A percentile compares a stretch with the other conserved stretches of the same genome.
Evolutionary conservation across 768 basidiomycete genomes (phyloP).

Genomic region (Galerina sulciceps): DNA sequence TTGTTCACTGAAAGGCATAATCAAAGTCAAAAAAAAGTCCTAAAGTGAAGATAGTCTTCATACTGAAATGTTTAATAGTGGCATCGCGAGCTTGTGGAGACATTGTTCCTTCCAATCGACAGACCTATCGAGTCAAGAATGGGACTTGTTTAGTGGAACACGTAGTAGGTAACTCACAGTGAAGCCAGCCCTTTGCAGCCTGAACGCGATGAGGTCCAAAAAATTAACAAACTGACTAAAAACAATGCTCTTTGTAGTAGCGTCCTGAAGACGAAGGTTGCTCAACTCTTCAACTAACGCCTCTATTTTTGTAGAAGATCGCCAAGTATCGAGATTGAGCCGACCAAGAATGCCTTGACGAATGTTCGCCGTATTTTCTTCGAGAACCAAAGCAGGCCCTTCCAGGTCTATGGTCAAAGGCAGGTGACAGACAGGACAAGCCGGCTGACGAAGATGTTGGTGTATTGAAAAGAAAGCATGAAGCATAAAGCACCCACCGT

Average conservation of each 20-base stretch:
- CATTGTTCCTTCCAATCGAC: constrained; percentile 96
- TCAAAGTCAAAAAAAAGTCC: background rate
- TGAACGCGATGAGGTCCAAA: constrained; percentile 90
- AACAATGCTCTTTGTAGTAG: constrained; percentile 94
- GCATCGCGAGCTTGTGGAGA: constrained; percentile 94
- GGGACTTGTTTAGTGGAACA: background rate
- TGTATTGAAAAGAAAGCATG: background rate
- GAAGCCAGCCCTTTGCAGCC: constrained; percentile 92
- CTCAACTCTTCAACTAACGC: constrained; percentile 93
- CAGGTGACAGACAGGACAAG: constrained; percentile 94
- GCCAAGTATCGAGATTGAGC: constrained; percentile 86
- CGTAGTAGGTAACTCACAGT: constrained; percentile 51
- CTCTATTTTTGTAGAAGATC: constrained; percentile 97
- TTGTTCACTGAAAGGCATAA: constrained; percentile 70
- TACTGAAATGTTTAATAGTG: constrained; percentile 93
- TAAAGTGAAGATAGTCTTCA: constrained; percentile 23
- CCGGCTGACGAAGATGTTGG: constrained; percentile 55
- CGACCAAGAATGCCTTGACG: constrained; percentile 95
- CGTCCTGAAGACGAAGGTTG: constrained; percentile 81
- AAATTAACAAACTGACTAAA: constrained; percentile 97
- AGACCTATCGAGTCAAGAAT: constrained; percentile 65
- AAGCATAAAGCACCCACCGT: constrained; percentile 45
- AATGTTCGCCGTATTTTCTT: constrained; percentile 51
- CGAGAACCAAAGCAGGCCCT: constrained; percentile 86
- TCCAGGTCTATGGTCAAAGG: constrained; percentile 95